A percentile compares a stretch with the other conserved stretches of the same genome.
These are phyloP conservation scores for Penicillium cinerascens DNA, from an alignment of 495 filamentous ascomycete species.

Conservation along the genomic window DNA sequence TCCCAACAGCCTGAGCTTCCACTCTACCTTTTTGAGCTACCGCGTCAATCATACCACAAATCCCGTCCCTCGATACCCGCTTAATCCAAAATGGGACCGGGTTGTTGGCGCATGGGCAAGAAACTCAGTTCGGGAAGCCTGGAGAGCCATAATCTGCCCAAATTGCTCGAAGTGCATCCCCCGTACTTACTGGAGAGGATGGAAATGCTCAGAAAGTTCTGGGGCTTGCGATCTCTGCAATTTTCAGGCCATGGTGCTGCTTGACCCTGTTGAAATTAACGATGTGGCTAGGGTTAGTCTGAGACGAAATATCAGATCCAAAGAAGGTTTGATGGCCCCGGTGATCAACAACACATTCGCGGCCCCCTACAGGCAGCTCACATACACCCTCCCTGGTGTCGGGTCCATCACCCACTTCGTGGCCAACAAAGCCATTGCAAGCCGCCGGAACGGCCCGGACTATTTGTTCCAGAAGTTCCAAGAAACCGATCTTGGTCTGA, in stretches of 20 bases:
- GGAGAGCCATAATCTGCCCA: constrained; percentile 71
- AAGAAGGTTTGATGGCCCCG: constrained; percentile 28
- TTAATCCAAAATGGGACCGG: constrained; percentile 33
- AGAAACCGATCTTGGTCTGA: constrained; percentile 51
- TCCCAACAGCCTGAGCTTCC: constrained; percentile 48
- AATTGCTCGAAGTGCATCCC: constrained; percentile 62
- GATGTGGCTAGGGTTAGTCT: neutral
- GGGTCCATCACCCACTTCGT: constrained; percentile 64
- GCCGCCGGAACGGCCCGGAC: constrained; percentile 53
- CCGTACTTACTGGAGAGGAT: constrained; percentile 59
- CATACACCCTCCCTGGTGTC: constrained; percentile 34
- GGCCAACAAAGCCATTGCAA: constrained; percentile 49
- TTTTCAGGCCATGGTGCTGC: constrained; percentile 35
- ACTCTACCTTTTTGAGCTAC: constrained; percentile 53
- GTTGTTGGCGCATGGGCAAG: constrained; percentile 21
- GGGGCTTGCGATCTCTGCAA: too few relatives aligned
- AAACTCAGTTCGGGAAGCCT: constrained; percentile 34
- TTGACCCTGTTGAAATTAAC: constrained; percentile 23
- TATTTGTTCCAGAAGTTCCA: constrained; percentile 64
- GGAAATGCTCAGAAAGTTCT: constrained; percentile 51
- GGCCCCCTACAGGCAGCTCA: constrained; percentile 24
- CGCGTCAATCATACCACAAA: constrained; percentile 34
- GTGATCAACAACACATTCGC: constrained; percentile 15
- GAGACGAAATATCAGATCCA: neutral
- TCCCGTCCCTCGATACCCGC: constrained; percentile 30